Evolutionary conservation across 768 basidiomycete species (phyloP).

Genomic region (Mycena epipterygia): DNA sequence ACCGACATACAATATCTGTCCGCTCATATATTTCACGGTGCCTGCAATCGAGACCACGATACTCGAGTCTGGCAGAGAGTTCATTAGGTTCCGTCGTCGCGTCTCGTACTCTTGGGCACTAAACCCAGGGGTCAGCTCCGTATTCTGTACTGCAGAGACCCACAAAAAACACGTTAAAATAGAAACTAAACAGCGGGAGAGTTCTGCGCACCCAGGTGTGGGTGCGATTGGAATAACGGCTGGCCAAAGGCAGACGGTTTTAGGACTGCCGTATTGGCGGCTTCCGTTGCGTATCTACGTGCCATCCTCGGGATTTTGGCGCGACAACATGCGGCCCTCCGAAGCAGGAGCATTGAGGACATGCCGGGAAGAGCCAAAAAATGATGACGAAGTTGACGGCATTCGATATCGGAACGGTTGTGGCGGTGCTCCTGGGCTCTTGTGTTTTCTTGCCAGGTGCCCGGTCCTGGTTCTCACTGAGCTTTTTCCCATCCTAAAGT

Average conservation of each 20-base stretch:
- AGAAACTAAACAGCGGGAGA: neutral
- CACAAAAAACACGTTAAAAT: neutral
- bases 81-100: slow-evolving; percentile 79
- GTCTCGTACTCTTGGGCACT: slow-evolving; percentile 81
- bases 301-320: neutral
- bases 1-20: slow-evolving; percentile 82
- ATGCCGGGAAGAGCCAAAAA: slow-evolving; percentile 2
- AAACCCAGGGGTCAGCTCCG: slow-evolving; percentile 90
- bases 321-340: slow-evolving; percentile 11
- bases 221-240: slow-evolving; percentile 82
- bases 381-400: neutral
- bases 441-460: too few species aligned
- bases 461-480: too few species aligned
- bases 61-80: slow-evolving; percentile 77
- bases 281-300: slow-evolving; percentile 33
- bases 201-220: slow-evolving; percentile 74
- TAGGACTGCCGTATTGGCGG: slow-evolving; percentile 35
- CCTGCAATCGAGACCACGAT: slow-evolving; percentile 85
- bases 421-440: too few species aligned
- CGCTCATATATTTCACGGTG: slow-evolving; percentile 88
- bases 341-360: slow-evolving; percentile 8
- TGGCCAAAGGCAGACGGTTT: slow-evolving; percentile 89
- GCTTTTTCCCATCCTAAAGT: too few species aligned
- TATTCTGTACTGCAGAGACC: slow-evolving; percentile 58
- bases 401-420: too few species aligned